Conservation (phyloP, 139 green algal genomes). For the Chlamydomonas sphaeroides region DNA sequence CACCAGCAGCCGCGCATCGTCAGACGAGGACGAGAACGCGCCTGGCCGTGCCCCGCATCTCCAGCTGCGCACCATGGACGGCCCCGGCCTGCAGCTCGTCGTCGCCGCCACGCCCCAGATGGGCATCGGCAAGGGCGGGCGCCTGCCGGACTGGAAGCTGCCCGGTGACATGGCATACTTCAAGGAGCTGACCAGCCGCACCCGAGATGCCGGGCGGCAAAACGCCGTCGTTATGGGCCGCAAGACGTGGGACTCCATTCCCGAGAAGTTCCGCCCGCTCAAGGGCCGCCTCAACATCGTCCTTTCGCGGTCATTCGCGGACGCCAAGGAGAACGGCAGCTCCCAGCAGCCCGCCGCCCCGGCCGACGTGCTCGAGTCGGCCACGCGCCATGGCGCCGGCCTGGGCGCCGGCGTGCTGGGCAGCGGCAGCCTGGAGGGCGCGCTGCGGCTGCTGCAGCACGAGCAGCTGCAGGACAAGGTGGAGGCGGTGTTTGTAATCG, state of each 20-base stretch:
- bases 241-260: constrained; percentile 97
- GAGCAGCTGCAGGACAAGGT: constrained; percentile 56
- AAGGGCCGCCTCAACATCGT: constrained; percentile 95
- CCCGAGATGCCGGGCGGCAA: constrained; percentile 60
- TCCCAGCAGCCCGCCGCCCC: neutral
- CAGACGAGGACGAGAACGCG: too few species aligned
- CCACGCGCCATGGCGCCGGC: constrained; percentile 6
- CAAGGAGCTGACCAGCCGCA: constrained; percentile 83
- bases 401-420: constrained; percentile 64
- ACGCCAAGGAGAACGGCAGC: constrained; percentile 18
- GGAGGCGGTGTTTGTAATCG: constrained; percentile 96
- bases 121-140: constrained; percentile 87
- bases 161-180: constrained; percentile 95
- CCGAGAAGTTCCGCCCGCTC: constrained; percentile 91
- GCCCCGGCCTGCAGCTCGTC: constrained; percentile 86
- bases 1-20: too few species aligned
- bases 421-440: constrained; percentile 74
- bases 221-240: constrained; percentile 99
- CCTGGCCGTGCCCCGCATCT: too few species aligned
- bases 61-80: too few species aligned
- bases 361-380: neutral
- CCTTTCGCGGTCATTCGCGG: constrained; percentile 69
- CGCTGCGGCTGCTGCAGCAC: constrained; percentile 73
- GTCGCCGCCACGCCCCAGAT: constrained; percentile 83
- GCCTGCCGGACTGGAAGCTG: constrained; percentile 70